Base-by-base conservation (phyloP, 805 yeast species). In the Wickerhamiella siamensis region DNA sequence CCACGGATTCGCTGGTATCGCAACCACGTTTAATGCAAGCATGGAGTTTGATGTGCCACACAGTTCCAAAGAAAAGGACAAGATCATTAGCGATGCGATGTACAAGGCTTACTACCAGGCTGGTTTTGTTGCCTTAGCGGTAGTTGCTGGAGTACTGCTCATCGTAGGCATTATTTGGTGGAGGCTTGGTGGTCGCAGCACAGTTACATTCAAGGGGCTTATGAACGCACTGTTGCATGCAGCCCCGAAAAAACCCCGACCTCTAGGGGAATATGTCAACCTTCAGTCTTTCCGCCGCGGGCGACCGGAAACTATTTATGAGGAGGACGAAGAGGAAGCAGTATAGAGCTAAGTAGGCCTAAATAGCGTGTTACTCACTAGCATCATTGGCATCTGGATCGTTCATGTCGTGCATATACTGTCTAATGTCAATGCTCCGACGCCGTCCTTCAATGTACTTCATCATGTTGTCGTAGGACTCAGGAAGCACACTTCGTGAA, bases 391-490 rank as follows among this genome's bases (percentile, higher is more conserved):
- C 20, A 9, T 33, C 20, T 10, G 15, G 16, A 33, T 41, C 41
- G 26, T 34, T 33, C 31, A 27, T 36, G 26, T 50, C 48, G 20
- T 49, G 38, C 17, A 47, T 33, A 32, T 51, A 50, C 33, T 45
- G 51, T 22, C 91, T 87, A 17, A 94, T 83, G 39, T 79, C 93
- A 43, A 69, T 69, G 3, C 94, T 94, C 61, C 93, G 76, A 66
- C 96, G 79, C 63, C 94, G 75, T 21, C 93, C 96, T 54, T 81
- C 87, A 15, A 87, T 71, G 56, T 80, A 87, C 51, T 76, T 80
- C 77, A 87, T 84, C 94, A 86, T 87, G 60, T 87, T 96, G 21
- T 77, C 72, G 56, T 87, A 87, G 1, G 93, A 75, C 57, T 81
- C 81, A 3, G 96, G 96, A 39, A 87, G 66, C 39, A 87, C 88